These are phyloP conservation scores for Brassica balearica DNA, from an alignment of 441 rosid genomes.

Conservation along the genomic window DNA sequence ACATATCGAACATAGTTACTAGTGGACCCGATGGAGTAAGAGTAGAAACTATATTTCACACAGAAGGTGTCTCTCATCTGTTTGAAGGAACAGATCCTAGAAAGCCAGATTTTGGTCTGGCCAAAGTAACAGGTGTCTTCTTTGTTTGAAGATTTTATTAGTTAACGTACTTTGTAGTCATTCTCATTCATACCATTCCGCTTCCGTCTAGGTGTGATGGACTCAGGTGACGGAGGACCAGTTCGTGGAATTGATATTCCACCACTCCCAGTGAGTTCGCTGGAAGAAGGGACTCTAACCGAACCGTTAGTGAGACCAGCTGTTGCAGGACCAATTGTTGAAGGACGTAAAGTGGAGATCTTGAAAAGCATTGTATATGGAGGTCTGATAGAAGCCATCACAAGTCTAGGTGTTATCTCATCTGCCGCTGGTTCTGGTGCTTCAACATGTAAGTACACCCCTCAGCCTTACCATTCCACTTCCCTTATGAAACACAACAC, in stretches of 20 bases:
- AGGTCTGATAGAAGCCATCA: constrained; percentile 80
- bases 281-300: constrained; percentile 35
- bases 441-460: constrained; percentile 60
- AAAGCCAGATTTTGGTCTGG: constrained; percentile 36
- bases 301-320: constrained; percentile 35
- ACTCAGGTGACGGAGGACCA: constrained; percentile 21
- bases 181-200: neutral
- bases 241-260: constrained; percentile 23
- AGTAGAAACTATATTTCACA: constrained; percentile 36
- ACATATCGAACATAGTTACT: constrained; percentile 27
- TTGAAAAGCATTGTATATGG: constrained; percentile 91
- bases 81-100: constrained; percentile 34
- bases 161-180: neutral
- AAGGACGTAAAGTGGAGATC: constrained; percentile 56
- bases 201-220: constrained; percentile 19
- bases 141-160: constrained; percentile 3
- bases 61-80: constrained; percentile 31
- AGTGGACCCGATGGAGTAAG: constrained; percentile 38
- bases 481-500: constrained; percentile 17
- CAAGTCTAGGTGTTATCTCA: constrained; percentile 83
- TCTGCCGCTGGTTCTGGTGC: constrained; percentile 95
- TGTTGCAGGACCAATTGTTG: constrained; percentile 37
- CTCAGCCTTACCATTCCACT: neutral
- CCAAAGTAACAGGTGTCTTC: constrained; percentile 41
- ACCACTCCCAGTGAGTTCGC: constrained; percentile 15